Base-by-base conservation (phyloP, 164 flowering plant genomes). In the Buxus sempervirens region DNA sequence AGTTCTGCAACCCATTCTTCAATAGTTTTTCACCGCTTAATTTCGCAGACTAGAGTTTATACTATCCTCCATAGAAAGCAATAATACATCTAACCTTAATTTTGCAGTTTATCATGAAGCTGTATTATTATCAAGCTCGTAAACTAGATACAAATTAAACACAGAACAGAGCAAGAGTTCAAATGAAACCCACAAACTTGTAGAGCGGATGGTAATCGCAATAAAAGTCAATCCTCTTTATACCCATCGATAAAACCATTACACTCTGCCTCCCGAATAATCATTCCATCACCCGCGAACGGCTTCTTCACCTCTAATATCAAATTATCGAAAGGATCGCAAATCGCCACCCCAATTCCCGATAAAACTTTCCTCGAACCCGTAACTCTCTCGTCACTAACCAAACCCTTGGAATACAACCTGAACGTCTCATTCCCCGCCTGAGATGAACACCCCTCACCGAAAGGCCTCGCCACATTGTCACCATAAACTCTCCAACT, bases 401-500 rank as follows among this genome's bases (percentile, higher is more conserved):
- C 77, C 75, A 90, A 58, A 19, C 98, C 98, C 84, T 88, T 90
- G 65, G 75, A 85, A 71, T 89, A 93, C 42, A 89, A 38, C 72
- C 77, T 82, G 59, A 79, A 73, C 23, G 62, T 70, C 41, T 62
- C 68, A 4, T 1, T 19, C 24, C 3, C 38, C 3, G 23, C 55
- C 38, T 56, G 20, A 15, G 64, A 27, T 28, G 75, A 67, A 24
- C 60, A 68, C 15, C 85, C 85, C 49, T 78, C 83, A 3, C 77
- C 84, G 60, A 71, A 83, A 4, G 96, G 94, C 51, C 61, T 77
- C 75, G 80, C 78, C 49, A 77, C 72, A 1, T 73, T 12, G 41
- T 86, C 88, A 0, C 91, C 96, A 54, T 55, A 49, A 0, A 78
- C 55, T 5, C 28, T 45, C 96, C 94, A 87, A 23, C 82, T 76